Evolutionary conservation across 305 asterid species (phyloP).

Genomic region (Fraxinus sp.): DNA sequence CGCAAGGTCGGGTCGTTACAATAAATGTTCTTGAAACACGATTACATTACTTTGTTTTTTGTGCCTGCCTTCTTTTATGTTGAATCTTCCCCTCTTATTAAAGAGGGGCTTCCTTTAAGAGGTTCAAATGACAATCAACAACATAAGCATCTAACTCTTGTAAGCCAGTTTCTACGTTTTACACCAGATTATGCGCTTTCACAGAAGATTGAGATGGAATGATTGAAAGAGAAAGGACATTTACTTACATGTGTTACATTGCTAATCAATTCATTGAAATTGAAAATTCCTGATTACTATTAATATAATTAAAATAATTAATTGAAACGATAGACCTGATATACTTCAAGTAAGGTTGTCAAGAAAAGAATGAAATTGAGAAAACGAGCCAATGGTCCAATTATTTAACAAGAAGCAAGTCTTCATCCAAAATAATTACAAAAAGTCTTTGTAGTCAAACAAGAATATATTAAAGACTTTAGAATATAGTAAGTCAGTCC

Average conservation of each 20-base stretch:
- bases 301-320: neutral
- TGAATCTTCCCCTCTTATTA: neutral
- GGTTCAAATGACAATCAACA: neutral
- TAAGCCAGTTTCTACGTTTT: neutral
- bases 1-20: too few relatives aligned
- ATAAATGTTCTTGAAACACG: neutral
- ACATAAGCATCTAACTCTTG: neutral
- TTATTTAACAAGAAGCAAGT: slow-evolving; percentile 13
- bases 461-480: neutral
- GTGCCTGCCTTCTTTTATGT: neutral
- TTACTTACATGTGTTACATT: neutral
- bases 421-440: neutral
- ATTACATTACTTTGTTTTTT: neutral
- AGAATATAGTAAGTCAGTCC: neutral
- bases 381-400: neutral
- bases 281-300: neutral
- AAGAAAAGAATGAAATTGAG: slow-evolving; percentile 2
- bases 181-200: neutral
- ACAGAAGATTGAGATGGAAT: neutral
- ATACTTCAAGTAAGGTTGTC: neutral
- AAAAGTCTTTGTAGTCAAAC: neutral
- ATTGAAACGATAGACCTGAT: neutral
- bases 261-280: neutral
- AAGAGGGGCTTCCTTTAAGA: neutral
- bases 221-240: neutral